Conservation (phyloP, 2,329 filamentous ascomycete genomes). For the Alternaria conjuncta region DNA sequence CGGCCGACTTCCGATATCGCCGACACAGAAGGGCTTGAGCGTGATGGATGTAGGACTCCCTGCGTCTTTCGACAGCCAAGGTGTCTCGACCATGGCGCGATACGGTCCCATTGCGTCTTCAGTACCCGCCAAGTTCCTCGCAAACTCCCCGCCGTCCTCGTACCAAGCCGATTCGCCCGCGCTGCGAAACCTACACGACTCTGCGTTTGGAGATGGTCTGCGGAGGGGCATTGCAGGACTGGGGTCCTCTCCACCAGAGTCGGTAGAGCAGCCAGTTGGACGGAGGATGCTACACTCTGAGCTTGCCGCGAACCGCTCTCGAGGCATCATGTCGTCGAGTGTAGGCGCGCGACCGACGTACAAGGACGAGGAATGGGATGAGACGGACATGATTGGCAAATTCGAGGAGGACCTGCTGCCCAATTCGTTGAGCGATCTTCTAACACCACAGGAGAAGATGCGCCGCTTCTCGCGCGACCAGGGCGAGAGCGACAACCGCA, state of each 20-base stretch:
- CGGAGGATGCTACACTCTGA: conserved; percentile 69
- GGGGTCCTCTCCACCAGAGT: conserved; percentile 65
- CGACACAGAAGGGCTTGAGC: conserved; percentile 76
- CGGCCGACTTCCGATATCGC: conserved; percentile 76
- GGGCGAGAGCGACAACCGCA: conserved; percentile 54
- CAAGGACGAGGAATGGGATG: conserved; percentile 61
- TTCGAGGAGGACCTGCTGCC: conserved; percentile 93
- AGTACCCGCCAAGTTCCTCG: conserved; percentile 89
- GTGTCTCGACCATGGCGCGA: conserved; percentile 87
- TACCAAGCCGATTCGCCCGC: conserved; percentile 66
- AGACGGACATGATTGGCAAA: conserved; percentile 63
- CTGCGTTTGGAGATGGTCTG: conserved; percentile 74
- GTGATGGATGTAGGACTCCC: conserved; percentile 91
- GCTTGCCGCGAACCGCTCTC: conserved; percentile 61
- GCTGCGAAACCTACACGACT: conserved; percentile 67
- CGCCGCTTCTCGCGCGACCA: conserved; percentile 65
- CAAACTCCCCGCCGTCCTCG: conserved; percentile 78
- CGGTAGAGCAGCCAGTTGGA: conserved; percentile 67
- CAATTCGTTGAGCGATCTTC: conserved; percentile 67
- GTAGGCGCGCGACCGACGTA: conserved; percentile 57
- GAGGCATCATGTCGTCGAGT: conserved; percentile 66
- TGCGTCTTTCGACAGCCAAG: conserved; percentile 94
- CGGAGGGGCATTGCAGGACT: conserved; percentile 50
- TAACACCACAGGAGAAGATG: conserved; percentile 67
- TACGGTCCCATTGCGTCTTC: conserved; percentile 92